Evolutionary conservation across 768 basidiomycete species (phyloP).

Genomic region (Pholiota conissans): DNA sequence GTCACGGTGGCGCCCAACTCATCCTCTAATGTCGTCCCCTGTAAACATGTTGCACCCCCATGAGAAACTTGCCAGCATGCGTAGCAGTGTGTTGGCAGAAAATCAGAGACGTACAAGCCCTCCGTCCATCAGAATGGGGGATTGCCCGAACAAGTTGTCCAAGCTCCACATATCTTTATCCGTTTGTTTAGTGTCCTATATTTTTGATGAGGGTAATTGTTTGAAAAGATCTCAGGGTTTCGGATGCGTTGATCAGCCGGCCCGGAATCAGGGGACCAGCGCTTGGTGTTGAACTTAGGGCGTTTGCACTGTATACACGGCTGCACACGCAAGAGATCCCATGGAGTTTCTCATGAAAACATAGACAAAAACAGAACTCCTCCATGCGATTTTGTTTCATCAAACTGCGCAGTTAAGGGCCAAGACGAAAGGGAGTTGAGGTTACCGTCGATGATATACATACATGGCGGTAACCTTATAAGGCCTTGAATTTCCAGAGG

Average conservation of each 20-base stretch:
- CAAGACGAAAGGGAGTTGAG: neutral
- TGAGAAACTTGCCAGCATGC: neutral
- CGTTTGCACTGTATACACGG: no score
- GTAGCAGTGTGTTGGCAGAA: neutral
- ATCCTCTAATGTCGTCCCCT: constrained; percentile 68
- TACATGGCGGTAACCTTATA: constrained; percentile 2
- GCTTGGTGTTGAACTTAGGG: no score
- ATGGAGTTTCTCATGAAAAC: neutral
- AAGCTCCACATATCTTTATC: neutral
- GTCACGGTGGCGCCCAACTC: constrained; percentile 46
- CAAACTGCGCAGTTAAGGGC: neutral
- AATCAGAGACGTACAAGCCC: constrained; percentile 39
- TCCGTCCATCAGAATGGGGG: constrained; percentile 35
- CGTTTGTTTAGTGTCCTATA: neutral
- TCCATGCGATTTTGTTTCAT: neutral
- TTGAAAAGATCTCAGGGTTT: no score
- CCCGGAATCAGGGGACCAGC: no score
- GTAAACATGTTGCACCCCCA: neutral
- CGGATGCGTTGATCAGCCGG: no score
- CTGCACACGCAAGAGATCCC: neutral
- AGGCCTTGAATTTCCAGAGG: neutral
- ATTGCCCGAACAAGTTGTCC: neutral
- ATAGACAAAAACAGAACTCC: neutral
- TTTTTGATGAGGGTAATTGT: no score
- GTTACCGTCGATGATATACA: neutral